Conservation (phyloP, 768 basidiomycete species). For the Trametes cingulata region DNA sequence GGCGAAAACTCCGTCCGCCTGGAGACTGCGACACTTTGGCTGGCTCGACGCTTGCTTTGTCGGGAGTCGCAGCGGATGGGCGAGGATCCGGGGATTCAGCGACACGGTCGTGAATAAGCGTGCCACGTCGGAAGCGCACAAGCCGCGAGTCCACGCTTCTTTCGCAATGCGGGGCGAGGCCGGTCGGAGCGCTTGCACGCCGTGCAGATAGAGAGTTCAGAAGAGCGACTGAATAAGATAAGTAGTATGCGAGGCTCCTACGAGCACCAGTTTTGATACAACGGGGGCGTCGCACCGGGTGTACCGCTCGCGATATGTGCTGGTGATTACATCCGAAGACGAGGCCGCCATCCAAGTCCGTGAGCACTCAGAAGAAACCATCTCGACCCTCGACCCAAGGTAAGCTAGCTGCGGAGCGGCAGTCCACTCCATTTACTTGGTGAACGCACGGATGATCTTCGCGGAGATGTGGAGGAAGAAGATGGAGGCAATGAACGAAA, state of each 20-base stretch:
- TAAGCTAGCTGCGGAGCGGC: background rate
- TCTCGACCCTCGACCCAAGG: background rate
- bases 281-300: conserved; percentile 22
- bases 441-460: conserved; percentile 88
- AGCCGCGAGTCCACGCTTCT: background rate
- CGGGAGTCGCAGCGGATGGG: background rate
- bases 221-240: conserved; percentile 17
- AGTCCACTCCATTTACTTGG: conserved; percentile 52
- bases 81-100: conserved; percentile 7
- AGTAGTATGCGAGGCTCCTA: conserved; percentile 18
- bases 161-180: background rate
- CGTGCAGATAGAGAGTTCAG: background rate
- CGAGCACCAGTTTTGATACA: conserved; percentile 21
- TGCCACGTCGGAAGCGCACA: background rate
- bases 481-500: conserved; percentile 96
- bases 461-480: conserved; percentile 99
- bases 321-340: conserved; percentile 6
- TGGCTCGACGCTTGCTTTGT: background rate
- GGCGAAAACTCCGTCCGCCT: background rate
- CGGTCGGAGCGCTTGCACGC: background rate
- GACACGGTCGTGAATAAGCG: background rate
- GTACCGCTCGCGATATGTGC: conserved; percentile 4
- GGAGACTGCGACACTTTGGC: background rate
- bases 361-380: conserved; percentile 2
- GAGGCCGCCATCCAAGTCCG: conserved; percentile 10